Conservation (phyloP, 1,139 yeast genomes). For the Hemisphaericaspora subhashii region DNA sequence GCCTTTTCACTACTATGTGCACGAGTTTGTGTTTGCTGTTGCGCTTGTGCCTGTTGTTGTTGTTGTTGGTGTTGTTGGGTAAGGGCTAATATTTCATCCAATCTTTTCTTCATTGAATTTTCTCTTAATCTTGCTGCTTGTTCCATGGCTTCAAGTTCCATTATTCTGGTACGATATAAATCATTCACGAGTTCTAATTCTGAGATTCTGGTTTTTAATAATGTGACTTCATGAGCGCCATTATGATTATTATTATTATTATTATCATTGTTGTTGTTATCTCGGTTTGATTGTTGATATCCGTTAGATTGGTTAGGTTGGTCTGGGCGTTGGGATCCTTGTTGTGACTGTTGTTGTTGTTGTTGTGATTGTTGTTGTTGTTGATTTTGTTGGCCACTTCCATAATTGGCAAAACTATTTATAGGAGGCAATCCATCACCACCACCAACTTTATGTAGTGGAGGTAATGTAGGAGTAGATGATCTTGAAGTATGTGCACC, state of each 20-base stretch:
- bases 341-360: slow-evolving; percentile 17
- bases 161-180: slow-evolving; percentile 74
- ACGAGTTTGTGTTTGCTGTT: slow-evolving; percentile 4
- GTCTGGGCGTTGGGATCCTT: slow-evolving; percentile 7
- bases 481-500: slow-evolving; percentile 11
- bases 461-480: slow-evolving; percentile 29
- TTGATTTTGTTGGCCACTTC: slow-evolving; percentile 13
- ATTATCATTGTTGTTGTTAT: slow-evolving; percentile 13
- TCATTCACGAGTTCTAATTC: slow-evolving; percentile 91
- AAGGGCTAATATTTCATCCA: slow-evolving; percentile 44
- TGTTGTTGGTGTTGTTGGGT: slow-evolving; percentile 13
- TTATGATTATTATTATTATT: slow-evolving; percentile 12
- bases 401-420: slow-evolving; percentile 7
- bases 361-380: slow-evolving; percentile 16
- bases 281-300: slow-evolving; percentile 13
- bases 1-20: slow-evolving; percentile 4
- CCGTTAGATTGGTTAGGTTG: slow-evolving; percentile 3
- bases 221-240: slow-evolving; percentile 46
- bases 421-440: slow-evolving; percentile 10
- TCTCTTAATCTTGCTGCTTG: slow-evolving; percentile 56
- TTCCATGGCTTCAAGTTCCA: slow-evolving; percentile 77
- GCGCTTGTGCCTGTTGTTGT: slow-evolving; percentile 3
- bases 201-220: slow-evolving; percentile 72
- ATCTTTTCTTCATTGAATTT: slow-evolving; percentile 45
- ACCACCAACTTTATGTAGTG: slow-evolving; percentile 27